A percentile compares a stretch with the other conserved stretches of the same genome.
phyloP scores from a whole-genome alignment of 2,329 filamentous ascomycete species.

The Achaetomium macrosporum region DNA sequence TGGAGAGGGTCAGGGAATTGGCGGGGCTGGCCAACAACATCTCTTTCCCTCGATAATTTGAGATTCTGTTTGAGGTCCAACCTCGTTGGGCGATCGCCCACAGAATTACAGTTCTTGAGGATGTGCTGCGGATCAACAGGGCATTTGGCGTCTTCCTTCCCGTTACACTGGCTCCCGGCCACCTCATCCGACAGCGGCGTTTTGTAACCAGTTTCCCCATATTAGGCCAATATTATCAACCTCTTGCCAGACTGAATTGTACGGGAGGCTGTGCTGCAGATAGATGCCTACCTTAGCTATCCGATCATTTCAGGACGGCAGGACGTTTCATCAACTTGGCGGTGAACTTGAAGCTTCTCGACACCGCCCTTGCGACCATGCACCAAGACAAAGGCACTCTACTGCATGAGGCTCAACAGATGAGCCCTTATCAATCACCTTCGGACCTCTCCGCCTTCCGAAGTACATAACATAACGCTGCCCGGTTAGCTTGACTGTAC shows the following conservation, averaged over 20 bases:
- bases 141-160: background rate
- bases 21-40: background rate
- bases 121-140: slow-evolving; percentile 4
- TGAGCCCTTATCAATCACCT: background rate
- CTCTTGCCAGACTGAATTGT: background rate
- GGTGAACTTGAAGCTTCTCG: slow-evolving; percentile 2
- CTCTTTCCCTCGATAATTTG: background rate
- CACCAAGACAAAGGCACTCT: background rate
- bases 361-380: background rate
- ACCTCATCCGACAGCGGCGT: background rate
- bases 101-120: background rate
- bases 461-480: background rate
- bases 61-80: background rate
- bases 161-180: background rate
- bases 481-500: background rate
- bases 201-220: background rate
- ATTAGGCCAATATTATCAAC: background rate
- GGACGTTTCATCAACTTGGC: background rate
- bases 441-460: background rate
- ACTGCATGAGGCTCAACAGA: background rate
- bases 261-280: background rate
- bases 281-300: background rate
- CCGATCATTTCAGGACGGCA: background rate
- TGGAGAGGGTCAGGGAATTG: background rate
- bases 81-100: background rate